Percentiles rank a stretch among this genome's conserved stretches.
Conservation (phyloP, 495 filamentous ascomycete species). For the Amphirosellinia nigrospora region DNA sequence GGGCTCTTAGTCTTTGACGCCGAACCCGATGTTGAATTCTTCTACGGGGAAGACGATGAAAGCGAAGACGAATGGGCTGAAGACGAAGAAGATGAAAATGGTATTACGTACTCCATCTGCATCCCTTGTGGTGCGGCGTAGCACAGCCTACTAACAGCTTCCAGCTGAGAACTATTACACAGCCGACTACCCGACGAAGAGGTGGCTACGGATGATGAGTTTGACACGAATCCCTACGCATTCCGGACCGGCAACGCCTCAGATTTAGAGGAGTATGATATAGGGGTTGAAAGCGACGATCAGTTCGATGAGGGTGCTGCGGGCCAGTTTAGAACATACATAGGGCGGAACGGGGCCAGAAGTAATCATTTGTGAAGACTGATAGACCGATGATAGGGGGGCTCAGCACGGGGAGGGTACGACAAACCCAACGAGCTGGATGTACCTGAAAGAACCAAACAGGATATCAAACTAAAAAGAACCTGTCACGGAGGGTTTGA, state of each 20-base stretch:
- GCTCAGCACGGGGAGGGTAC: neutral
- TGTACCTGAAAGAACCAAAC: neutral
- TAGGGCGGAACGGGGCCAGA: slow-evolving; percentile 30
- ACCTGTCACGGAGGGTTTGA: neutral
- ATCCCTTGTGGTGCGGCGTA: neutral
- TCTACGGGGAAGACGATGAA: slow-evolving; percentile 54
- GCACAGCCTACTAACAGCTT: slow-evolving; percentile 21
- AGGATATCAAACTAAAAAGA: neutral
- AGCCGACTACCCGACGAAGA: slow-evolving; percentile 63
- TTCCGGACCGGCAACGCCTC: slow-evolving; percentile 53
- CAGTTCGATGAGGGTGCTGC: slow-evolving; percentile 26
- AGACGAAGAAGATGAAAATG: slow-evolving; percentile 64
- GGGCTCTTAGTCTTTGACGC: slow-evolving; percentile 59
- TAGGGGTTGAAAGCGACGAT: slow-evolving; percentile 32
- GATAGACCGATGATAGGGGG: neutral
- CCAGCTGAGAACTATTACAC: slow-evolving; percentile 62
- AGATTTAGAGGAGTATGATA: slow-evolving; percentile 52
- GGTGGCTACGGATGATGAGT: slow-evolving; percentile 60
- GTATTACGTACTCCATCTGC: slow-evolving; percentile 38
- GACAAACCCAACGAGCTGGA: neutral
- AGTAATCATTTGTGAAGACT: slow-evolving; percentile 28
- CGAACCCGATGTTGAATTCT: slow-evolving; percentile 58
- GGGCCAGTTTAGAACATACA: slow-evolving; percentile 33
- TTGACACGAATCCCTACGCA: slow-evolving; percentile 50
- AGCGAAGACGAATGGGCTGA: slow-evolving; percentile 54